Base-by-base conservation (phyloP, 2,329 filamentous ascomycete genomes). In the Elsinoe perseae region DNA sequence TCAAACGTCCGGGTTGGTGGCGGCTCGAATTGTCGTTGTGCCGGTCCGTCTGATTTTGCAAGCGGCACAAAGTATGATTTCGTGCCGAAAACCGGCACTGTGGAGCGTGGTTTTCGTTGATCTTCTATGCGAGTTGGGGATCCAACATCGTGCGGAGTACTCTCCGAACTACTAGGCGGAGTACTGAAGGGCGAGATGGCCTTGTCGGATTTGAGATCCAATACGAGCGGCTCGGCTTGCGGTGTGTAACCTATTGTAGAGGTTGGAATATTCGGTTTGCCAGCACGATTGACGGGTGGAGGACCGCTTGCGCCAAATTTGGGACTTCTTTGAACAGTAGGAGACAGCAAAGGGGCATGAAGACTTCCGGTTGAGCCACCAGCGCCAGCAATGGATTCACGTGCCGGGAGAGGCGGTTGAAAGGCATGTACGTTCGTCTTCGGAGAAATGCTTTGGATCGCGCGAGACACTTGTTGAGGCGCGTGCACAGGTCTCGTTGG, bases 161-260 rank as follows among this genome's bases (percentile, higher is more conserved):
- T 85, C 56, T 80, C 83, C 3, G 81, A 80, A 66, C 86, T 92
- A 62, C 83, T 84, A 0, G 91, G 89, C 16, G 90, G 90, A 32
- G 89, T 95, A 65, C 78, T 90, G 66, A 96, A 95, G 0, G 92
- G 91, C 1, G 92, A 95, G 30, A 59, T 34, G 6, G 54, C 54
- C 20, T 52, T 54, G 12, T 36, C 54, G 18, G 43, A 42, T 25
- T 36, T 55, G 21, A 68, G 59, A 62, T 68, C 66, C 28, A 64
- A 48, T 63, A 57, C 66, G 60, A 42, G 61, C 68, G 50, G 36
- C 34, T 58, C 40, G 30, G 42, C 42, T 6, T 28, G 30, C 34
- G 50, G 52, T 9, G 50, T 56, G 28, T 23, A 30, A 7, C 36
- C 23, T 16, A 42, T 46, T 3, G 52, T 25, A 10, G 36, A 20